Percentiles rank a stretch among this genome's conserved stretches.
These are phyloP conservation scores for Aspergillus egyptiacus DNA, from an alignment of 495 filamentous ascomycete species.

Conservation along the genomic window DNA sequence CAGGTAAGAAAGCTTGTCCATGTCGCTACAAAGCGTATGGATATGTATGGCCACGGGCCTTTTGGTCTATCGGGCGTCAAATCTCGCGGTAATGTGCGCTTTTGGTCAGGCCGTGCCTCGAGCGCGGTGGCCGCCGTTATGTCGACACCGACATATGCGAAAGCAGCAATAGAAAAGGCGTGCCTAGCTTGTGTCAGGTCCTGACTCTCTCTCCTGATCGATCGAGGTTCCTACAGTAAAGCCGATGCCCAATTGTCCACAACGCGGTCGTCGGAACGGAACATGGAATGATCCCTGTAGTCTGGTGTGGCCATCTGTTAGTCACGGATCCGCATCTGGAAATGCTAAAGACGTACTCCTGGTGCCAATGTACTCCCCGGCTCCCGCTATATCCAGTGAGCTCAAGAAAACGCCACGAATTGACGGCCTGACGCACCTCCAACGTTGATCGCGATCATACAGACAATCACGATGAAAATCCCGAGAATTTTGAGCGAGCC, in stretches of 20 bases:
- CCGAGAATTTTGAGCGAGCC: conserved; percentile 34
- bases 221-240: conserved; percentile 31
- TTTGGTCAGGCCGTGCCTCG: conserved; percentile 31
- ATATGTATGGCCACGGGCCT: conserved; percentile 12
- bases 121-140: conserved; percentile 40
- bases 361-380: conserved; percentile 11
- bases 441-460: conserved; percentile 26
- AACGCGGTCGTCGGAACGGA: conserved; percentile 24
- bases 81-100: neutral
- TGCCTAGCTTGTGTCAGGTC: no score
- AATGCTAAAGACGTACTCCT: conserved; percentile 7
- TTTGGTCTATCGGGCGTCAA: neutral
- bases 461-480: conserved; percentile 28
- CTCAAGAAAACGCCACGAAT: neutral
- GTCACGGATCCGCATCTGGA: neutral
- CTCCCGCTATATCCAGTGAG: conserved; percentile 11
- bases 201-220: no score
- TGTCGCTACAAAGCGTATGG: conserved; percentile 29
- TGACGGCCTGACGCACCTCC: conserved; percentile 20
- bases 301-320: conserved; percentile 11
- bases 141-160: conserved; percentile 43
- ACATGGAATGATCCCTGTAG: conserved; percentile 11
- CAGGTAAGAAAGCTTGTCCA: conserved; percentile 24
- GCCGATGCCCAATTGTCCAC: conserved; percentile 25
- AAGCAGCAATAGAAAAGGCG: conserved; percentile 39